Base-by-base conservation (phyloP, 345 rosid genomes). In the Ailanthus altissimus region DNA sequence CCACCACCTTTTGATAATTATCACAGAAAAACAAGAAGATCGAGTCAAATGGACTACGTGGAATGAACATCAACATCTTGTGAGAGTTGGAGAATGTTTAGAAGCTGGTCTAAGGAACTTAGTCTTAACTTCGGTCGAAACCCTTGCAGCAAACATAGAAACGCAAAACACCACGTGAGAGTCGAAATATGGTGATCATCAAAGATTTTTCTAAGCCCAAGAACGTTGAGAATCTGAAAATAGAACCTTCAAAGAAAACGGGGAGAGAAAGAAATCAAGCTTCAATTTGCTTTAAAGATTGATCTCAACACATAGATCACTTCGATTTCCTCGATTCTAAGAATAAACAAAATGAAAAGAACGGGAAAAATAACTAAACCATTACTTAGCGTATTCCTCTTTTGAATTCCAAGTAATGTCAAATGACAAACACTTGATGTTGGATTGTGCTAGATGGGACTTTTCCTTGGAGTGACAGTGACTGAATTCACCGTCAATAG, bases 391-490 rank as follows among this genome's bases (percentile, higher is more conserved):
- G 7, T 15, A 46, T 25, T 68, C 23, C 15, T 67, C 8, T 23
- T 67, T 25, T 43, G 36, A 45, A 46, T n/a, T 15, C 54, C 20
- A 47, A 21, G n/a, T 8, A 25, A 67, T 65, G 69, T 20, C 25
- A 67, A 45, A 0, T 25, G 40, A 21, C 49, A 8, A 45, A 16
- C n/a, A 32, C 3, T 64, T 15, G 42, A 73, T 26, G 38, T 32
- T 25, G 63, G 14, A 72, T 59, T 70, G 20, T 49, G 56, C 75
- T 50, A 56, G 21, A 56, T 40, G 38, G 46, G 50, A 72, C 36
- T 56, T 72, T 72, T 56, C 49, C 20, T 62, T 2, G n/a, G 6
- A 42, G 36, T 25, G 76, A 72, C 58, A 28, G 60, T 40, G 81
- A 49, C 61, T 57, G 0, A 14, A 16, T 21, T 16, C 23, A 40